Conservation (phyloP, 257 asterid species). For the Lithospermum erythrorhizon region DNA sequence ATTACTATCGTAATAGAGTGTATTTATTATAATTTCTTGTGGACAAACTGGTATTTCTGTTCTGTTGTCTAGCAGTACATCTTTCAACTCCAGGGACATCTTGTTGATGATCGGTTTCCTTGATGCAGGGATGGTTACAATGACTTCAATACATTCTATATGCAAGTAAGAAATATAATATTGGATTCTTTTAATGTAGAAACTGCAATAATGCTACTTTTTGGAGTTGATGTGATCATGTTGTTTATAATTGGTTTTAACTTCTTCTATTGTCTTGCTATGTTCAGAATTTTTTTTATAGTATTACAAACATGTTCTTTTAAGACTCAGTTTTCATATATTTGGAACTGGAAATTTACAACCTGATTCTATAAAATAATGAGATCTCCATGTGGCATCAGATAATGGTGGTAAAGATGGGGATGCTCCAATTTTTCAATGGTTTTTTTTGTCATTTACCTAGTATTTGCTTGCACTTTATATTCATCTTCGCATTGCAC, state of each 20-base stretch:
- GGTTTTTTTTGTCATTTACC: no score
- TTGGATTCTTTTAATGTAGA: conserved; percentile 15
- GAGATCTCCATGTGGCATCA: background rate
- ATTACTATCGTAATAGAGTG: background rate
- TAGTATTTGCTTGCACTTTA: background rate
- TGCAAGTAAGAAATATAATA: conserved; percentile 68
- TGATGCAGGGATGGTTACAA: conserved; percentile 97
- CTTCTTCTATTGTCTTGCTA: no score
- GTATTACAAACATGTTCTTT: no score
- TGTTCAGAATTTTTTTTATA: no score
- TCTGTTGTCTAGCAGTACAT: background rate
- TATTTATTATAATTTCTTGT: background rate
- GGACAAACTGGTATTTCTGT: background rate
- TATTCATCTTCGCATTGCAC: background rate
- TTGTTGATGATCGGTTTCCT: conserved; percentile 27
- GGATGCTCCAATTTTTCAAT: no score
- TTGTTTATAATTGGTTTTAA: background rate
- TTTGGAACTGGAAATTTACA: no score
- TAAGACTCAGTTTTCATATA: no score
- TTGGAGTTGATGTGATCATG: conserved; percentile 9
- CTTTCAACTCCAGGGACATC: background rate
- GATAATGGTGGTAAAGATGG: background rate
- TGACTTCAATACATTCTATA: conserved; percentile 97
- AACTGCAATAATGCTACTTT: background rate
- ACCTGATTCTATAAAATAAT: background rate